Base-by-base conservation (phyloP, 257 asterid species). In the Solanum boliviense region DNA sequence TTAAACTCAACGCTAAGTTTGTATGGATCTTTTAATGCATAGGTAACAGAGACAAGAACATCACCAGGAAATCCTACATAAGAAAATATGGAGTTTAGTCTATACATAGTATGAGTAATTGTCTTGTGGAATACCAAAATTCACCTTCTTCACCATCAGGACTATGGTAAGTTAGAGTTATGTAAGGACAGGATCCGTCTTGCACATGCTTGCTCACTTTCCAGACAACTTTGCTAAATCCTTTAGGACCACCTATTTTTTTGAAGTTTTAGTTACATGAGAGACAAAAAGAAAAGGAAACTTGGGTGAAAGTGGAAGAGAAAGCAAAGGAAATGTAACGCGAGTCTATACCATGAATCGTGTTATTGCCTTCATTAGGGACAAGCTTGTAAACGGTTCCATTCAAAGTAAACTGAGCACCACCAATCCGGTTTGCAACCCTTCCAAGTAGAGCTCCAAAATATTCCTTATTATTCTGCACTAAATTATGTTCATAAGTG, bases 381-480 rank as follows among this genome's bases (percentile, higher is more conserved):
- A 91, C 90, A 34, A 94, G 96, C 84, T 94, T 92, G 48, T 94
- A 95, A n/a, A 60, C 90, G 0, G 88, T 90, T 25, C 98, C 98
- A 71, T 95, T 93, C 58, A 96, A 91, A 70, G 93, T 89, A 74
- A 96, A 96, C 81, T 90, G 88, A 70, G 98, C 98, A 71, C 98
- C 98, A 7, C 90, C 94, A 70, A 95, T 96, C 82, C 98, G 93
- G 87, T 96, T 95, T 27, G 98, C 98, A 62, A 96, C 97, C 5
- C 99, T 91, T 29, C 98, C 99, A 52, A 94, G 95, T 13, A 93
- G 79, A 62, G 98, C 95, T 88, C 99, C 99, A 39, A 95, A 94
- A 85, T 91, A 70, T 36, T 84, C 4, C 1, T 89, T 88, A 76
- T 92, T 94, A 25, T 95, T 94, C 99, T 95, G 93, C 88, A 72